Evolutionary conservation across 1,139 yeast species (phyloP).

Genomic region (Wickerhamomyces sp.): DNA sequence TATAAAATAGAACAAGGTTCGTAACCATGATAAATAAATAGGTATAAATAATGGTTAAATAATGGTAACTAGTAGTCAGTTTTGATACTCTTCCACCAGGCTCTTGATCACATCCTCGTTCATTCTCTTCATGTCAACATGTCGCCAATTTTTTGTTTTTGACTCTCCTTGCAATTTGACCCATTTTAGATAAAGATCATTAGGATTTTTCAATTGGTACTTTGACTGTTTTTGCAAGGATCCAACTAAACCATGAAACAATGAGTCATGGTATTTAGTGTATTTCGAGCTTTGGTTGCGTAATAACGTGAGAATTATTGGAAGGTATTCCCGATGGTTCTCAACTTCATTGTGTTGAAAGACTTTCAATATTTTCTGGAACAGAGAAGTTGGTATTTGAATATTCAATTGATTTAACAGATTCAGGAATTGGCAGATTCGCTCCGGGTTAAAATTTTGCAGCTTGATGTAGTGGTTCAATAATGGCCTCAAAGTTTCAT

Average conservation of each 20-base stretch:
- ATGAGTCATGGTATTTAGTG: background rate
- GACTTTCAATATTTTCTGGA: background rate
- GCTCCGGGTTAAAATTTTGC: constrained; percentile 5
- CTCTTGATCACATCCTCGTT: background rate
- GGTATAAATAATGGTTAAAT: background rate
- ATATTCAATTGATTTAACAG: constrained; percentile 1
- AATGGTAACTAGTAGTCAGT: background rate
- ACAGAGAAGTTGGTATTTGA: background rate
- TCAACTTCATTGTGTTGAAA: constrained; percentile 1
- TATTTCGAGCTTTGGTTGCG: background rate
- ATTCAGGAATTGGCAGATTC: constrained; percentile 4
- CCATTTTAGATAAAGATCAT: background rate
- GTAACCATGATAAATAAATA: background rate
- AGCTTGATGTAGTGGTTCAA: constrained; percentile 5
- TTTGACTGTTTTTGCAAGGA: background rate
- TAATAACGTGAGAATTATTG: background rate
- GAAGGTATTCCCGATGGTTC: background rate
- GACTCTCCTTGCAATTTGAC: background rate
- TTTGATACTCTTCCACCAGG: background rate
- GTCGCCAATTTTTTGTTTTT: background rate
- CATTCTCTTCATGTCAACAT: background rate
- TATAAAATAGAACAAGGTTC: background rate
- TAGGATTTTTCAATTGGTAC: background rate
- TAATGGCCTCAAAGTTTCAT: constrained; percentile 13
- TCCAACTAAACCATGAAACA: background rate